Percentiles rank a stretch among this genome's conserved stretches.
Evolutionary conservation across 306 rosid species (phyloP).

Genomic region (Citrullus mucosospermus): DNA sequence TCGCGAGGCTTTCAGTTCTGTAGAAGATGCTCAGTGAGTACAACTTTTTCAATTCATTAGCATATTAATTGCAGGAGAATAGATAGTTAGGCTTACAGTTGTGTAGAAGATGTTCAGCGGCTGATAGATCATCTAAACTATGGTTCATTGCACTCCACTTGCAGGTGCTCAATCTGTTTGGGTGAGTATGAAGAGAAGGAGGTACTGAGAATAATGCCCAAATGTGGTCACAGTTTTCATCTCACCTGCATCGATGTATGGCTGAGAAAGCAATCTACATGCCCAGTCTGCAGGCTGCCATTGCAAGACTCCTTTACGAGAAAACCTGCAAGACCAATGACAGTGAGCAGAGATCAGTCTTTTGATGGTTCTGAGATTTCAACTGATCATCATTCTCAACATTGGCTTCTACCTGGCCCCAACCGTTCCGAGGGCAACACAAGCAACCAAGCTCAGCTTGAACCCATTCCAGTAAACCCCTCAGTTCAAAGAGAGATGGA

Average conservation of each 20-base stretch:
- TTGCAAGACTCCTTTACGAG: conserved; percentile 38
- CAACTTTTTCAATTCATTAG: not conserved
- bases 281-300: conserved; percentile 85
- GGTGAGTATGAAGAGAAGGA: conserved; percentile 84
- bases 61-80: not conserved
- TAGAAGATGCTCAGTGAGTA: conserved; percentile 81
- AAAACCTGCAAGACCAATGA: conserved; percentile 41
- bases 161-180: conserved; percentile 90
- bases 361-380: conserved; percentile 33
- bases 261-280: conserved; percentile 80
- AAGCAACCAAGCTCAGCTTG: conserved; percentile 21
- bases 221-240: conserved; percentile 87
- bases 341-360: conserved; percentile 31
- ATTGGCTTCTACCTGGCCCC: conserved; percentile 25
- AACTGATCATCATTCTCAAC: conserved; percentile 27
- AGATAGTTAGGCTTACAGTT: conserved; percentile 42
- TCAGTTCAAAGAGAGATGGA: conserved; percentile 27
- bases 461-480: conserved; percentile 18
- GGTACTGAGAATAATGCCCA: conserved; percentile 69
- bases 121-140: not conserved
- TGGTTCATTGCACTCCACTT: not conserved
- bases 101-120: conserved; percentile 60
- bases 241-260: conserved; percentile 84
- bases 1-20: conserved; percentile 66
- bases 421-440: conserved; percentile 12